phyloP scores from a whole-genome alignment of 192 early-diverging fungal species.

The Neocallimastix lanati region DNA sequence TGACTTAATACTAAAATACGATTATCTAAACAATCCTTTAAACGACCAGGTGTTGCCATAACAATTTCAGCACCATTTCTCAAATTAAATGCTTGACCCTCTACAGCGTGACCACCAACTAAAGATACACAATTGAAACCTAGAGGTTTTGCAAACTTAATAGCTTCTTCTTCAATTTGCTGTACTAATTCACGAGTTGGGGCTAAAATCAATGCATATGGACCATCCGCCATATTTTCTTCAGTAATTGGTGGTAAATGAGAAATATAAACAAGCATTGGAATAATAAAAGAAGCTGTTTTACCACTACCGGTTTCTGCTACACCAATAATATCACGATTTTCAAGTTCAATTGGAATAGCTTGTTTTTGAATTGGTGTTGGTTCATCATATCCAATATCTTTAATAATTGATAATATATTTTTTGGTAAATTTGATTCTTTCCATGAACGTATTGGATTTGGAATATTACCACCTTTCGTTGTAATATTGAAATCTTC shows the following conservation, averaged over 20 bases:
- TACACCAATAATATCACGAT: slow-evolving; percentile 73
- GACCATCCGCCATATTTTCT: slow-evolving; percentile 63
- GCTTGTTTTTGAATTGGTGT: slow-evolving; percentile 95
- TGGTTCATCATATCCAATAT: slow-evolving; percentile 81
- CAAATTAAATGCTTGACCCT: slow-evolving; percentile 75
- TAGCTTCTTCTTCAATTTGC: slow-evolving; percentile 86
- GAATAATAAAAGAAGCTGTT: slow-evolving; percentile 88
- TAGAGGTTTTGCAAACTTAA: slow-evolving; percentile 74
- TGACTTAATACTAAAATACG: slow-evolving; percentile 79
- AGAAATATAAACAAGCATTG: slow-evolving; percentile 79
- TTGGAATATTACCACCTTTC: slow-evolving; percentile 78
- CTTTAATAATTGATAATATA: slow-evolving; percentile 56
- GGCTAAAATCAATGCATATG: slow-evolving; percentile 84
- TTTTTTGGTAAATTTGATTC: slow-evolving; percentile 54
- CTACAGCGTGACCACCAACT: slow-evolving; percentile 65
- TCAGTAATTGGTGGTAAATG: slow-evolving; percentile 58
- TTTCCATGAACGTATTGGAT: slow-evolving; percentile 71
- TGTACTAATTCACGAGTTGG: slow-evolving; percentile 94
- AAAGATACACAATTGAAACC: slow-evolving; percentile 70
- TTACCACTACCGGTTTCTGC: slow-evolving; percentile 89
- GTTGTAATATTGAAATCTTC: slow-evolving; percentile 93
- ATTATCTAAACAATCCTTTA: slow-evolving; percentile 78
- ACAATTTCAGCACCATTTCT: slow-evolving; percentile 85
- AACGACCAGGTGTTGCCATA: slow-evolving; percentile 93
- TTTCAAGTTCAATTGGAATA: slow-evolving; percentile 86